These are phyloP conservation scores for Cystobasidiaceae sp. DNA, from an alignment of 1,284 basidiomycete species.

Conservation along the genomic window DNA sequence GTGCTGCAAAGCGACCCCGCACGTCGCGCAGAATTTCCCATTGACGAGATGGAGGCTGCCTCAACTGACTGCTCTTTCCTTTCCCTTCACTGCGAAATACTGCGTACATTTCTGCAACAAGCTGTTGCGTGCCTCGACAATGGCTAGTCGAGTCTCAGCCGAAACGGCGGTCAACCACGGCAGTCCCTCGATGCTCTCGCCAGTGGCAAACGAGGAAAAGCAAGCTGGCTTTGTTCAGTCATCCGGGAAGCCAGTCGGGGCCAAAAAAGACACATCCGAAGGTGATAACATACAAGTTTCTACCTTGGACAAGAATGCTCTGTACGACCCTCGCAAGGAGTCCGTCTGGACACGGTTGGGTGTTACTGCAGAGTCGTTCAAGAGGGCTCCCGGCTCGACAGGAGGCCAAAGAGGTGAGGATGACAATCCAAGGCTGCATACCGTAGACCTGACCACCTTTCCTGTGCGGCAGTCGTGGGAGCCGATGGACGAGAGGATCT, in stretches of 20 bases:
- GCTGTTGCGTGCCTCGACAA: background rate
- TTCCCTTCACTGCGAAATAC: background rate
- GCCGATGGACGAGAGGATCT: constrained; percentile 7
- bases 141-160: background rate
- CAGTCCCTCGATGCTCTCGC: background rate
- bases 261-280: background rate
- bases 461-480: background rate
- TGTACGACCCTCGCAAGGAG: constrained; percentile 50
- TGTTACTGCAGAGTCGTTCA: constrained; percentile 48
- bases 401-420: background rate
- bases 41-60: no score
- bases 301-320: constrained; percentile 27
- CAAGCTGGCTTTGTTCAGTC: no score
- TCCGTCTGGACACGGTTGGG: constrained; percentile 46
- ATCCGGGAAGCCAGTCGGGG: no score
- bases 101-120: background rate
- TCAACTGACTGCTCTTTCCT: no score
- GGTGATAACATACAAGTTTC: constrained; percentile 2
- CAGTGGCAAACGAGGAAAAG: background rate
- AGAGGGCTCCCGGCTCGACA: constrained; percentile 48
- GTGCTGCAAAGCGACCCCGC: no score
- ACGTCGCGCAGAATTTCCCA: no score
- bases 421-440: background rate
- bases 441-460: background rate
- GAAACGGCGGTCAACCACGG: constrained; percentile 6